Percentiles rank a stretch among this genome's conserved stretches.
phyloP scores from a whole-genome alignment of 2,329 filamentous ascomycete genomes.

The Ceratocystis destructans region DNA sequence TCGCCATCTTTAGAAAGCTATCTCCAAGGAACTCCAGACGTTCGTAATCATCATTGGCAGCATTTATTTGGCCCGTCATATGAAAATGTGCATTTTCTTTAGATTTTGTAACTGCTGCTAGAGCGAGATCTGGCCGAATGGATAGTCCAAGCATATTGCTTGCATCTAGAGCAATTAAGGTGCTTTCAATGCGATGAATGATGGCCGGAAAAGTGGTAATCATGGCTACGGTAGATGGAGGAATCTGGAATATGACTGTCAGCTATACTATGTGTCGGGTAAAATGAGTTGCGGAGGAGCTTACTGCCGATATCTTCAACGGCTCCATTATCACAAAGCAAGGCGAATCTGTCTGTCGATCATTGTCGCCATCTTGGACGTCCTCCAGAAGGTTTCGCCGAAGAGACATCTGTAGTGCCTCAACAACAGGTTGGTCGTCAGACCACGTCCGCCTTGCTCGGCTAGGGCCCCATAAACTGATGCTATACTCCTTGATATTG shows the following conservation, averaged over 20 bases:
- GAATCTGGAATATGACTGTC: slow-evolving; percentile 39
- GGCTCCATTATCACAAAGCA: slow-evolving; percentile 67
- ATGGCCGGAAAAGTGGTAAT: slow-evolving; percentile 68
- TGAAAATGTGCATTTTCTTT: slow-evolving; percentile 72
- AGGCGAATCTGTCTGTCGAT: slow-evolving; percentile 26
- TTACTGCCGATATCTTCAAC: slow-evolving; percentile 59
- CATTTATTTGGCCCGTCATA: slow-evolving; percentile 51
- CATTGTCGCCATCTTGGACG: slow-evolving; percentile 38
- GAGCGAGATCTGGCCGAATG: slow-evolving; percentile 53
- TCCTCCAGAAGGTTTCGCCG: slow-evolving; percentile 76
- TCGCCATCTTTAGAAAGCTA: slow-evolving; percentile 89
- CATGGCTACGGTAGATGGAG: slow-evolving; percentile 55
- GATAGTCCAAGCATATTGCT: slow-evolving; percentile 50
- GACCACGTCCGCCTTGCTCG: slow-evolving; percentile 41
- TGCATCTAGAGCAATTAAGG: slow-evolving; percentile 66
- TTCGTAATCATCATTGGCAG: slow-evolving; percentile 93
- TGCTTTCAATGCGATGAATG: slow-evolving; percentile 69
- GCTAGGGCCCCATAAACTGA: slow-evolving; percentile 55
- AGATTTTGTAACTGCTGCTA: slow-evolving; percentile 89
- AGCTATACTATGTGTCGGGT: not conserved
- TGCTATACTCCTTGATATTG: slow-evolving; percentile 71
- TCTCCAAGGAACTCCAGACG: slow-evolving; percentile 88
- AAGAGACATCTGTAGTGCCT: slow-evolving; percentile 58
- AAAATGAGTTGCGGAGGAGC: slow-evolving; percentile 24
- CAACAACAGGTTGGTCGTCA: slow-evolving; percentile 65